Conservation (phyloP, 108 stramenopile genomes). For the Pseudonitzschia delicatissima region DNA sequence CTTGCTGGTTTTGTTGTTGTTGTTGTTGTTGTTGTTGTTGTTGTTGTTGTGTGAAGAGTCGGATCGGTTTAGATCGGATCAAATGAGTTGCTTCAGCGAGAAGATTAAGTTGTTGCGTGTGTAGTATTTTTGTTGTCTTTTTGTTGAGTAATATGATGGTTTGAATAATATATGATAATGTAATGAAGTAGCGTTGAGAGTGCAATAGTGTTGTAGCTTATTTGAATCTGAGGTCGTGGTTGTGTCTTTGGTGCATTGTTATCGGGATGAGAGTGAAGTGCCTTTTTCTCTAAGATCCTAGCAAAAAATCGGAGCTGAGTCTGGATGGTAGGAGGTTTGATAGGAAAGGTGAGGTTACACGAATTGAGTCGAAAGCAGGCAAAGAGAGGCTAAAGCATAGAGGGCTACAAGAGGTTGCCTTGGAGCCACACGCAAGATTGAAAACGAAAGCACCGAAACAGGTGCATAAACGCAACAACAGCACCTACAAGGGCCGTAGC, state of each 20-base stretch:
- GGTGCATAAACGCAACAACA: slow-evolving; percentile 1
- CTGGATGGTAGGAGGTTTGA: no score
- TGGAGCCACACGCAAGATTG: slow-evolving; percentile 4
- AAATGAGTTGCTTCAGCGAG: no score
- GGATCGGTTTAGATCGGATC: neutral
- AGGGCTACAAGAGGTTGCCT: neutral
- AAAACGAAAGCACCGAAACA: no score
- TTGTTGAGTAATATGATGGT: no score
- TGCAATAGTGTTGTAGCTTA: neutral
- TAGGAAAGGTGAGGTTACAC: no score
- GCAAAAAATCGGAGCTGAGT: no score
- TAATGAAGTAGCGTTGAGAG: no score
- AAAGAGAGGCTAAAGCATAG: no score
- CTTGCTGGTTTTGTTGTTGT: neutral
- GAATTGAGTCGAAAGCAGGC: no score
- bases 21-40: slow-evolving; percentile 11
- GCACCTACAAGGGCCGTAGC: neutral
- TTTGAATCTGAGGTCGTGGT: neutral
- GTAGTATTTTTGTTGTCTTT: no score
- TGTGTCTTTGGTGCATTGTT: slow-evolving; percentile 6
- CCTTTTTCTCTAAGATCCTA: no score
- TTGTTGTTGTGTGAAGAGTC: neutral
- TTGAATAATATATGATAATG: no score
- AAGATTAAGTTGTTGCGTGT: neutral
- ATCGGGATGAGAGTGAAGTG: neutral